Evolutionary conservation across 2,329 filamentous ascomycete species (phyloP), one percentile per base, ranked within the genome.

Genomic region (Aspergillus pseudoterreus): DNA sequence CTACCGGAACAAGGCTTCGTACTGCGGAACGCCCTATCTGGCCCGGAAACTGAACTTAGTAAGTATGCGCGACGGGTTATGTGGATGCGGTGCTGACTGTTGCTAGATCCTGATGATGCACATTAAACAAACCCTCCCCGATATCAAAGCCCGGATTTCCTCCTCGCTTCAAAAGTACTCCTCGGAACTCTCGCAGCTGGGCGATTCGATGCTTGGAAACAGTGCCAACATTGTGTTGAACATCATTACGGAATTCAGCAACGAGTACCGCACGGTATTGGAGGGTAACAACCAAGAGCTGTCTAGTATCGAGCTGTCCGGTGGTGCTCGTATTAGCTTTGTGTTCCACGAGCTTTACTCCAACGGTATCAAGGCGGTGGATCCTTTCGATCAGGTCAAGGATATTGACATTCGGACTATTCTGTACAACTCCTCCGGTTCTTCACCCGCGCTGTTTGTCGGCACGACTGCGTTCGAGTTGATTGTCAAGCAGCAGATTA

Each of bases 261-360:
- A 95, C 67, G 94, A 99, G 71, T 99, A 95, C 83, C 85, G 92
- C 63, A 96, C 92, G 19, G 90, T 99, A 19, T 75, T 99, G 54
- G 95, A 99, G 62, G 94, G 94, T 63, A 96, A 96, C 75, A 97
- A 95, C 75, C 90, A 90, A 57, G 94, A 99, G 72, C 80, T 99
- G 4, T 97, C 94, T 21, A 96, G 90, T 74, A 83, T 88, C 1
- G 94, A 99, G 72, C 81, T 99, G 55, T 97, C 94, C 5, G 94
- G 94, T 57, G 94, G 94, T 77, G 94, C 94, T 49, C 88, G 94
- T 83, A 99, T 99, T 71, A 96, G 91, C 70, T 99, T 99, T 68
- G 94, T 99, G 43, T 99, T 97, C 82, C 94, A 99, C 75, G 94
- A 99, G 73, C 81, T 99, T 14, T 99, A 99, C 75, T 87, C 91